phyloP scores from a whole-genome alignment of 148 eudicot genomes.

The Heliosperma pusillum region DNA sequence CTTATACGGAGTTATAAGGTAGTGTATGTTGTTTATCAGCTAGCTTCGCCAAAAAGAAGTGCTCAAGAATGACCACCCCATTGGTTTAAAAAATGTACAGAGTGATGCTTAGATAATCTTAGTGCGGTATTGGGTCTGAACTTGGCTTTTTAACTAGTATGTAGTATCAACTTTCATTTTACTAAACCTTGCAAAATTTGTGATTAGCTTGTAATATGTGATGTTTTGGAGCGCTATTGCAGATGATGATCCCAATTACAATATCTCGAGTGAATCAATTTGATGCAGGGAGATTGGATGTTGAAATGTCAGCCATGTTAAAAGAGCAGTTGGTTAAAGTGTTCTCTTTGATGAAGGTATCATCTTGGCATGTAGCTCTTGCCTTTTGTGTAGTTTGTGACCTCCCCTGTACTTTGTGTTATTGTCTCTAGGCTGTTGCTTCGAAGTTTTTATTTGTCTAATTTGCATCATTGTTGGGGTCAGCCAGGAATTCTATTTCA shows the following conservation, averaged over 20 bases:
- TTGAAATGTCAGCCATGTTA: conserved; percentile 96
- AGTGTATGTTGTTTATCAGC: too few relatives aligned
- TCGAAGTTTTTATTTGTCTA: background rate
- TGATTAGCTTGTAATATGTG: background rate
- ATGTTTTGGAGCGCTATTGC: conserved; percentile 15
- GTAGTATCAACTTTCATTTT: background rate
- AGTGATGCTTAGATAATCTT: background rate
- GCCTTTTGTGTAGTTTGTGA: background rate
- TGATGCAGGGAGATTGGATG: conserved; percentile 84
- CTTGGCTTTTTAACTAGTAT: background rate
- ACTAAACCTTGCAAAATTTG: background rate
- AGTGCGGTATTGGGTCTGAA: background rate
- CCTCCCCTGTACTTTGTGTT: background rate
- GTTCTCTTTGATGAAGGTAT: conserved; percentile 87
- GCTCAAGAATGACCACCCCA: too few relatives aligned
- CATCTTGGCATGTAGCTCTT: conserved; percentile 12
- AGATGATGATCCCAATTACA: conserved; percentile 60
- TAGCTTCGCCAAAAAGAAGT: background rate
- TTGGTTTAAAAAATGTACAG: background rate
- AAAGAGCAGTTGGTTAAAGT: conserved; percentile 93
- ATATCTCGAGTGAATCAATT: conserved; percentile 94
- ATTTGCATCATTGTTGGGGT: conserved; percentile 46
- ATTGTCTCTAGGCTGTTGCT: conserved; percentile 7
- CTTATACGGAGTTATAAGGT: too few relatives aligned
- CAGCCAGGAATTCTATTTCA: conserved; percentile 99